These are phyloP conservation scores for Penicillium fimorum DNA, from an alignment of 495 filamentous ascomycete species.

Conservation along the genomic window DNA sequence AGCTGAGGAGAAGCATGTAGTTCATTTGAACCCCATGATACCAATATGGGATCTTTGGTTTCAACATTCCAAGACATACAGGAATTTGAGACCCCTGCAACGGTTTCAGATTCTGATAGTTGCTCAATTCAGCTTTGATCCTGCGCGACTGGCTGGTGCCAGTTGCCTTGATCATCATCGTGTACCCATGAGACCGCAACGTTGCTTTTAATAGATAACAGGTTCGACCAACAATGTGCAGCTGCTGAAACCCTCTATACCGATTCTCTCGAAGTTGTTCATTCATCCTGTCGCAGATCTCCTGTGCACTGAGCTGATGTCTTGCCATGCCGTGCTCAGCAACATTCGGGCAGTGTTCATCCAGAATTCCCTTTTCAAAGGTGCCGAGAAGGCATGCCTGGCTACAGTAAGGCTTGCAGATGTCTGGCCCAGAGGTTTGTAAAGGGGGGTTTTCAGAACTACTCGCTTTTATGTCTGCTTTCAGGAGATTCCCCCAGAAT, in stretches of 20 bases:
- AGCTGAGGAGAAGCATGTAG: constrained; percentile 3
- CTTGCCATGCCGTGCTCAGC: constrained; percentile 18
- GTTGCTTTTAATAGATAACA: constrained; percentile 33
- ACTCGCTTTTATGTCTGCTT: no score
- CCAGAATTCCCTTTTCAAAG: constrained; percentile 22
- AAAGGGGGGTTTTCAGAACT: background rate
- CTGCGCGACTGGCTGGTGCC: background rate
- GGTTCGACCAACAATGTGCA: constrained; percentile 28
- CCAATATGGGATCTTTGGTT: constrained; percentile 19
- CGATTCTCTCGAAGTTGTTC: constrained; percentile 25
- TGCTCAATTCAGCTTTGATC: background rate
- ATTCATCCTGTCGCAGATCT: constrained; percentile 28
- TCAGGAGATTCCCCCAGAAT: background rate
- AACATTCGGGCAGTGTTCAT: constrained; percentile 28
- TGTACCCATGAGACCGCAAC: constrained; percentile 29
- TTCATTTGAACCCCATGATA: constrained; percentile 15
- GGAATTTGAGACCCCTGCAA: constrained; percentile 19
- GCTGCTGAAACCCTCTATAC: constrained; percentile 24
- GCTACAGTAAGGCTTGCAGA: constrained; percentile 25
- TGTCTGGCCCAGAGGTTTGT: constrained; percentile 17
- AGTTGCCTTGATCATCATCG: constrained; percentile 31
- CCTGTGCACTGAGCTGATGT: constrained; percentile 18
- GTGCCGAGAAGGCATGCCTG: constrained; percentile 29
- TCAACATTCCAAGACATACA: constrained; percentile 17
- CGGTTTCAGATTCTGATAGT: background rate